Conservation (phyloP, 352 stramenopile species). For the Phytopythium litorale region DNA sequence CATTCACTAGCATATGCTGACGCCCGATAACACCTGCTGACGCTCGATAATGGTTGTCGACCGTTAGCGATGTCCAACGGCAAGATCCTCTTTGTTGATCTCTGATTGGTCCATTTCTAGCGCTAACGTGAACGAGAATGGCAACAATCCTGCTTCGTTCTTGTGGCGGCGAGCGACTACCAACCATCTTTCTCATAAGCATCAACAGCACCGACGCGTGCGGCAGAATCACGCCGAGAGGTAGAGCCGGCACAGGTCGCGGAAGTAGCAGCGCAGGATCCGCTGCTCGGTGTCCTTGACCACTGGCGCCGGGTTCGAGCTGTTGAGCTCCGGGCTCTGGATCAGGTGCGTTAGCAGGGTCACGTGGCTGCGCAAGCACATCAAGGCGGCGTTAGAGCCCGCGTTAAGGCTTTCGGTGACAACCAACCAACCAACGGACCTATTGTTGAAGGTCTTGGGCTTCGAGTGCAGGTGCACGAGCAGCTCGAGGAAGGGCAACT, state of each 20-base stretch:
- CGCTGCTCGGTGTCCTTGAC: conserved; percentile 72
- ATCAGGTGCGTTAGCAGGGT: conserved; percentile 78
- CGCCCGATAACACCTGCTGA: not conserved
- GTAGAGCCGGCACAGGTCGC: conserved; percentile 67
- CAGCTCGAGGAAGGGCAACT: conserved; percentile 79
- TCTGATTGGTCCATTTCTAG: not conserved
- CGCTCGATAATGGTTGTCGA: too few relatives aligned
- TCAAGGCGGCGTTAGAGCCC: not conserved
- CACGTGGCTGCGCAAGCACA: conserved; percentile 39
- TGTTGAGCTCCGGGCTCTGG: conserved; percentile 80
- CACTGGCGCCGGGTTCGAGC: conserved; percentile 57
- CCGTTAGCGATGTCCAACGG: not conserved
- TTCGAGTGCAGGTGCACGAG: conserved; percentile 76
- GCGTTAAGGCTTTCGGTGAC: not conserved
- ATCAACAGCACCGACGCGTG: conserved; percentile 10
- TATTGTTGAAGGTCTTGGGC: conserved; percentile 64
- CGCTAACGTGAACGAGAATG: not conserved
- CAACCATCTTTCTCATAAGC: not conserved
- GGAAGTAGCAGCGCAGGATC: conserved; percentile 80
- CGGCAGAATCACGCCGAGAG: conserved; percentile 18
- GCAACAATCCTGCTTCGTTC: too few relatives aligned
- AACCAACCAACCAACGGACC: conserved; percentile 19
- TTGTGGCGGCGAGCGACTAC: not conserved
- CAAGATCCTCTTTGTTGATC: too few relatives aligned
- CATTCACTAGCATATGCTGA: not conserved